Percentiles rank a stretch among this genome's conserved stretches.
phyloP scores from a whole-genome alignment of 495 filamentous ascomycete genomes.

The Neurospora africana region DNA sequence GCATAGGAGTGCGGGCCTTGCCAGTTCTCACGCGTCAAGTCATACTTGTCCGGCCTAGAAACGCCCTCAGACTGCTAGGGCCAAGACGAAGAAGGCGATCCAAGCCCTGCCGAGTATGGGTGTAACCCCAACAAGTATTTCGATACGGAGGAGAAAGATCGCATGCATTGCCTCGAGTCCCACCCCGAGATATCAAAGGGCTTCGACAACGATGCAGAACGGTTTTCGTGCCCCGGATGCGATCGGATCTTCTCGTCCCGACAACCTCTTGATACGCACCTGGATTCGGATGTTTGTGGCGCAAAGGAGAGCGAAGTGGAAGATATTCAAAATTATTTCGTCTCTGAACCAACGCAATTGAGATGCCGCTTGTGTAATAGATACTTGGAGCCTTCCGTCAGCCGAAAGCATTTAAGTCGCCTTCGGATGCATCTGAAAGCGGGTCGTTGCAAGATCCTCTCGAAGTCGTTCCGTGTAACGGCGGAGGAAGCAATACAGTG shows the following conservation, averaged over 20 bases:
- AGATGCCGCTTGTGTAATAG: background rate
- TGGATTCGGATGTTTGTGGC: background rate
- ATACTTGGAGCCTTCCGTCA: background rate
- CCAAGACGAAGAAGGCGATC: background rate
- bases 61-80: background rate
- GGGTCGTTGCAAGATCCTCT: background rate
- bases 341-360: background rate
- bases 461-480: background rate
- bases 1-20: background rate
- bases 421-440: background rate
- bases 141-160: background rate
- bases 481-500: background rate
- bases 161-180: background rate
- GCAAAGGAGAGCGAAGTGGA: background rate
- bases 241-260: background rate
- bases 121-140: background rate
- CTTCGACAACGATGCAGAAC: background rate
- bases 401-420: background rate
- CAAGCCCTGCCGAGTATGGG: background rate
- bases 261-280: background rate
- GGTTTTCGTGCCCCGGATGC: background rate
- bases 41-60: background rate
- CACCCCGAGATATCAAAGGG: background rate
- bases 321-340: background rate
- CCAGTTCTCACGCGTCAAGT: background rate